phyloP scores from a whole-genome alignment of 2,329 filamentous ascomycete genomes.

The Trichoderma atroviride region DNA sequence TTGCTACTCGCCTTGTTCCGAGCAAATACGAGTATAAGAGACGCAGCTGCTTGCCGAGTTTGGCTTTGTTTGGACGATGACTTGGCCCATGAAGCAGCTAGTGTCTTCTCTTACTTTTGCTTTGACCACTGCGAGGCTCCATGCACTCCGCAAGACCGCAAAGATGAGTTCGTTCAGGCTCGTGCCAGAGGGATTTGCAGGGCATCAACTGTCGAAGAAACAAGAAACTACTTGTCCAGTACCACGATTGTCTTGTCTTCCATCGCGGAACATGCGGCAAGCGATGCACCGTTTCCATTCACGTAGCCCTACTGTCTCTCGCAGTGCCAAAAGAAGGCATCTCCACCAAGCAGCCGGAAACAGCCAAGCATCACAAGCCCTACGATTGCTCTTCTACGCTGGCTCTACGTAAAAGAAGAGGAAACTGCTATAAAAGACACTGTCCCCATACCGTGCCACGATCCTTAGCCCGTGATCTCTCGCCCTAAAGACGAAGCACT shows the following conservation, averaged over 20 bases:
- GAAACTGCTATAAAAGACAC: neutral
- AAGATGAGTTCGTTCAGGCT: neutral
- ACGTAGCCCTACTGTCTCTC: conserved; percentile 15
- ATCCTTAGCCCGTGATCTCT: neutral
- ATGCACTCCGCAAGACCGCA: neutral
- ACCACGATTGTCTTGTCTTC: neutral
- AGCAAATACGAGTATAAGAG: neutral
- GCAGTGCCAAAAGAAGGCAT: conserved; percentile 14
- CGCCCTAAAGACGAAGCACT: neutral
- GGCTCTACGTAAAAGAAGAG: neutral
- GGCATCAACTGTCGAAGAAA: neutral
- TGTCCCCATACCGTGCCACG: conserved; percentile 23
- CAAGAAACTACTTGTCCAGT: neutral
- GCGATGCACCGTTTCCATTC: conserved; percentile 11
- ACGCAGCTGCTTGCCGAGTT: neutral
- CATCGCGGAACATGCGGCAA: conserved; percentile 10
- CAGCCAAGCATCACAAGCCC: neutral
- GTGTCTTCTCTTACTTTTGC: neutral
- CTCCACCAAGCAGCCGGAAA: conserved; percentile 14
- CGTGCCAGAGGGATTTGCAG: neutral
- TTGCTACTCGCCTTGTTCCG: neutral
- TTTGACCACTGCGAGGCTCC: neutral
- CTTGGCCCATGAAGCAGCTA: neutral
- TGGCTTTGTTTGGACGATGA: neutral
- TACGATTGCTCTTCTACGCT: neutral